A percentile compares a stretch with the other conserved stretches of the same genome.
These are phyloP conservation scores for Castanea crenata DNA, from an alignment of 306 rosid species.

Conservation along the genomic window DNA sequence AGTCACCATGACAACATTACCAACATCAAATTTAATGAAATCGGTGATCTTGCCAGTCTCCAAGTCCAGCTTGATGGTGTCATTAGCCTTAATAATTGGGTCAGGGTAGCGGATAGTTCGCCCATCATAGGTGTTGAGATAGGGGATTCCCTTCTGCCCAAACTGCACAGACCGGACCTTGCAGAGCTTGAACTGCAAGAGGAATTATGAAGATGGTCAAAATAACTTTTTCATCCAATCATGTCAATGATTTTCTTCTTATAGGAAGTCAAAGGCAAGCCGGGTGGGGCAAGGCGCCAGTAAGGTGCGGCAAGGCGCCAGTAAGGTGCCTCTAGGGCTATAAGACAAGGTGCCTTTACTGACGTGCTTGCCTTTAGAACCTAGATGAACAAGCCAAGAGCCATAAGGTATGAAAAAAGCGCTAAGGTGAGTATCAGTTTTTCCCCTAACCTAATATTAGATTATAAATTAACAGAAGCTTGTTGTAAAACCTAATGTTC, in stretches of 20 bases:
- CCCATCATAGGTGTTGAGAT: constrained; percentile 75
- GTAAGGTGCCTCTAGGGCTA: no score
- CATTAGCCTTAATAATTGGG: constrained; percentile 75
- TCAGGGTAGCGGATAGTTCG: constrained; percentile 90
- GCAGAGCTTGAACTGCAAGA: constrained; percentile 70
- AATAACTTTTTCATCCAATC: background rate
- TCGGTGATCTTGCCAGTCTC: constrained; percentile 62
- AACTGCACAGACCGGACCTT: constrained; percentile 76
- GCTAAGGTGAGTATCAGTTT: no score
- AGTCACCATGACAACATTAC: constrained; percentile 80
- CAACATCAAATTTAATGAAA: constrained; percentile 76
- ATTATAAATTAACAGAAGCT: no score
- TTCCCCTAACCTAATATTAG: no score
- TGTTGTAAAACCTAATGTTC: no score
- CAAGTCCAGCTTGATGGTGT: constrained; percentile 76
- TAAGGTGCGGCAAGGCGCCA: no score
- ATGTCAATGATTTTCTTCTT: background rate
- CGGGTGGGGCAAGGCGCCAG: no score
- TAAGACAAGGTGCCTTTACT: no score
- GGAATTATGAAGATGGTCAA: background rate
- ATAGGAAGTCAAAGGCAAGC: no score
- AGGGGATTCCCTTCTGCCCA: constrained; percentile 81
- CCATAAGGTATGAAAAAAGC: no score
- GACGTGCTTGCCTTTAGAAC: no score
- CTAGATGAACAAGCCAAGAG: no score